These are phyloP conservation scores for Lasiodiplodia sp. DNA, from an alignment of 2,329 filamentous ascomycete species.

Conservation along the genomic window DNA sequence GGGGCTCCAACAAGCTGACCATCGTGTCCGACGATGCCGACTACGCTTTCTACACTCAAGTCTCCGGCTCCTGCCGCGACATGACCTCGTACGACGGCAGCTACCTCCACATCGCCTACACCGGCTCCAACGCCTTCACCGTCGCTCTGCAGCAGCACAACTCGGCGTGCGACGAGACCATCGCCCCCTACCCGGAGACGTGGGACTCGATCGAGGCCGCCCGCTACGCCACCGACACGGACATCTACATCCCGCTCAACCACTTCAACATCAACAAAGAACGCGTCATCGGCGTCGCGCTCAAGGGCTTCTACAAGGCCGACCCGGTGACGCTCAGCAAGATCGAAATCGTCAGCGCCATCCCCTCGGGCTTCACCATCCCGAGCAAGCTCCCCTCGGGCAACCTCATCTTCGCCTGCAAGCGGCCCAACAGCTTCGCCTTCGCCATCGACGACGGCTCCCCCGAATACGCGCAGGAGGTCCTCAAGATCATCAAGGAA, in stretches of 20 bases:
- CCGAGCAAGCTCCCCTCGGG: conserved; percentile 69
- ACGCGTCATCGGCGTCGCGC: conserved; percentile 64
- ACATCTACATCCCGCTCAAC: conserved; percentile 71
- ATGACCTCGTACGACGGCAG: conserved; percentile 61
- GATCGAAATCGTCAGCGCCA: conserved; percentile 66
- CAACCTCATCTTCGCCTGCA: conserved; percentile 68
- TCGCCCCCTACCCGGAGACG: conserved; percentile 69
- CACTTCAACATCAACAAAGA: conserved; percentile 70
- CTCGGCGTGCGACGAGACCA: conserved; percentile 60
- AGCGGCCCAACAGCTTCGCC: conserved; percentile 72
- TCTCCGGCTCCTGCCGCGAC: conserved; percentile 64
- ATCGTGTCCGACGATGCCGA: conserved; percentile 67
- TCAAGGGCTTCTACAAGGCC: conserved; percentile 69
- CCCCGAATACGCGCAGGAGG: conserved; percentile 64
- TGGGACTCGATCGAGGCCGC: conserved; percentile 72
- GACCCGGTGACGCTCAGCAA: conserved; percentile 60
- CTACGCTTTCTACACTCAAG: conserved; percentile 67
- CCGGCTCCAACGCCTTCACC: conserved; percentile 68
- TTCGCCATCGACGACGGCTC: conserved; percentile 76
- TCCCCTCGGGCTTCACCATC: conserved; percentile 61
- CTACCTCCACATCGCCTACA: conserved; percentile 71
- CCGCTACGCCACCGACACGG: conserved; percentile 60
- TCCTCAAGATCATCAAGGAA: conserved; percentile 67
- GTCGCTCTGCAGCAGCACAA: conserved; percentile 74
- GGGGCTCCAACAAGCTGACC: conserved; percentile 60